Evolutionary conservation across 345 rosid genomes (phyloP), one percentile per base, ranked within the genome.

Genomic region (Eutrema yunnanense): DNA sequence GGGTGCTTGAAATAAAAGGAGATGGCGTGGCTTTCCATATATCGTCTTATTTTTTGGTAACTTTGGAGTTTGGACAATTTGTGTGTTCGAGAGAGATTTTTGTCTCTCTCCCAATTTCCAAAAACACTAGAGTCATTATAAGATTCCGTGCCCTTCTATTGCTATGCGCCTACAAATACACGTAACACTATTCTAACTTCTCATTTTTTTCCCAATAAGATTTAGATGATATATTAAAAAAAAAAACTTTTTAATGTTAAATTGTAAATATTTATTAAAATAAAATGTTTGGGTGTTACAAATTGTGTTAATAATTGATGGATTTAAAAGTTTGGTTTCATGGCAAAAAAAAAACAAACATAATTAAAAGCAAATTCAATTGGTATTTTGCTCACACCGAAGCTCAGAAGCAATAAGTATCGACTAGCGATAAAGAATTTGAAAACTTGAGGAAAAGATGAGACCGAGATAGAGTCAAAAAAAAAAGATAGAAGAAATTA

Each of bases 121-220:
- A 38, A 26, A 37, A 0, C 53, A 0, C 63, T 43, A 32, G 27
- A 16, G 16, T 43, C 29, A 52, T 55, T 44, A 47, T 14, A 73
- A 65, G 66, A 57, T 73, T 56, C 60, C 43, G 50, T 65, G 33
- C 7, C 38, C 40, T n/a, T 19, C 30, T 36, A 9, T 36, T 64
- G 48, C 41, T 36, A 10, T 47, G 65, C 65, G 41, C 65, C 48
- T 56, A 62, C 30, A 22, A 38, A 33, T 51, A 30, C 73, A 75
- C 69, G 79, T 75, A 75, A 52, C 79, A 61, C 69, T 52, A 44
- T 19, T 32, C 36, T 57, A 34, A 16, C 68, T 66, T 73, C 78
- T 58, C 67, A 19, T 10, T 49, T 36, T 26, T 50, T 44, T 9
- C 0, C 9, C 26, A 51, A 9, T 67, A 52, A 41, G 51, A 40